These are phyloP conservation scores for Plenodomus tracheiphilus DNA, from an alignment of 2,329 filamentous ascomycete species.

Conservation along the genomic window DNA sequence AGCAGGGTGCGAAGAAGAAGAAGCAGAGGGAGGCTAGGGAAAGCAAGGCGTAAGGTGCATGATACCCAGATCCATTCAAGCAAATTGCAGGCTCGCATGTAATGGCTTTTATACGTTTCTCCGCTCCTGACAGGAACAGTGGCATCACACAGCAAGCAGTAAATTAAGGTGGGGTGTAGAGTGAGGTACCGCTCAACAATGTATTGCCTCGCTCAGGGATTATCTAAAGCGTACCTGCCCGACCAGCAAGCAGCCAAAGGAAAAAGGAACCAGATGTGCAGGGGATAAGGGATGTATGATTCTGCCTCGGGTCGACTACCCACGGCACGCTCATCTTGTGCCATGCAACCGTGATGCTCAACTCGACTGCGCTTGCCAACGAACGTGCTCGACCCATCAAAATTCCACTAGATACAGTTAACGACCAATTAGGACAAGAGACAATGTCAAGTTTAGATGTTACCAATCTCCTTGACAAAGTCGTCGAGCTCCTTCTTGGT, in stretches of 20 bases:
- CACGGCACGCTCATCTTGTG: slow-evolving; percentile 12
- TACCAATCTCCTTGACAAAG: slow-evolving; percentile 88
- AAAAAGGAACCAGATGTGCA: slow-evolving; percentile 33
- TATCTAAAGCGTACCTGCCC: slow-evolving; percentile 36
- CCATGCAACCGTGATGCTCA: slow-evolving; percentile 16
- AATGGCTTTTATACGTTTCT: background rate
- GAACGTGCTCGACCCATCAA: slow-evolving; percentile 22
- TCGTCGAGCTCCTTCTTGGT: slow-evolving; percentile 90
- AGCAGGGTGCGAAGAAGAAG: slow-evolving; percentile 70
- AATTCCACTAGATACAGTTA: slow-evolving; percentile 31
- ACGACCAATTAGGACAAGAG: slow-evolving; percentile 32
- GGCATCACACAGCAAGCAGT: background rate
- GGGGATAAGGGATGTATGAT: slow-evolving; percentile 20
- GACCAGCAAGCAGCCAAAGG: slow-evolving; percentile 29
- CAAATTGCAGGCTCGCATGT: background rate
- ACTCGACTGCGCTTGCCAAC: slow-evolving; percentile 13
- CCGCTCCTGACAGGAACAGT: background rate
- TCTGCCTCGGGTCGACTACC: slow-evolving; percentile 15
- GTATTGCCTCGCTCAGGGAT: slow-evolving; percentile 37
- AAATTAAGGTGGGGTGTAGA: slow-evolving; percentile 5
- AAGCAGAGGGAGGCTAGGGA: slow-evolving; percentile 65
- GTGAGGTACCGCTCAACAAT: slow-evolving; percentile 22
- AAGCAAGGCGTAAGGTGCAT: slow-evolving; percentile 25
- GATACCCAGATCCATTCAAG: slow-evolving; percentile 1
- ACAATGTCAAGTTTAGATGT: slow-evolving; percentile 66